Percentiles rank a stretch among this genome's conserved stretches.
phyloP scores from a whole-genome alignment of 1,284 basidiomycete species.

The Ustilago cynodontis region DNA sequence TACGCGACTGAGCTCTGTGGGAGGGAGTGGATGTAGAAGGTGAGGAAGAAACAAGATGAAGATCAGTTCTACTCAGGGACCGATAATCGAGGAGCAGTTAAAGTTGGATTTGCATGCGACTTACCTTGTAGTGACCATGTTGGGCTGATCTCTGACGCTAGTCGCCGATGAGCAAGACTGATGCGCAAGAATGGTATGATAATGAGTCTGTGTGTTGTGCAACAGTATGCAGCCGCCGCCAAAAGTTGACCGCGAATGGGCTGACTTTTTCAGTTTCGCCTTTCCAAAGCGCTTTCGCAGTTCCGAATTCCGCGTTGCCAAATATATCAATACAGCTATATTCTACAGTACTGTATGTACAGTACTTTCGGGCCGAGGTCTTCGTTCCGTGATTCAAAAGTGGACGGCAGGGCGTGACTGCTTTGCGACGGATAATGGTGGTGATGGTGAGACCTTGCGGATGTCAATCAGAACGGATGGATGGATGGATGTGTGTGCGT shows the following conservation, averaged over 20 bases:
- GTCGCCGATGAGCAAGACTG: conserved; percentile 1
- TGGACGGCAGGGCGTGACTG: not conserved
- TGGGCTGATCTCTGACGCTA: not conserved
- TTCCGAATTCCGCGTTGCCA: conserved; percentile 39
- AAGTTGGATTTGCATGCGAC: too few relatives aligned
- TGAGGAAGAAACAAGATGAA: not conserved
- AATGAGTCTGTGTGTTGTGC: conserved; percentile 13
- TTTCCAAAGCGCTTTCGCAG: not conserved
- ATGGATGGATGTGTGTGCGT: not conserved
- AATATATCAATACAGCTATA: conserved; percentile 4
- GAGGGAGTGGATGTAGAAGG: not conserved
- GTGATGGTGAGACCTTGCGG: not conserved
- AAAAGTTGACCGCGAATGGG: too few relatives aligned
- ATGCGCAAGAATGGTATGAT: conserved; percentile 5
- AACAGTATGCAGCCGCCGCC: too few relatives aligned
- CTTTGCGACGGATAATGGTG: conserved; percentile 5
- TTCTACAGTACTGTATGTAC: too few relatives aligned
- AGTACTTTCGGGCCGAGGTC: conserved; percentile 18
- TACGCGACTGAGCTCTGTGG: conserved; percentile 42
- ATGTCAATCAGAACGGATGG: conserved; percentile 9
- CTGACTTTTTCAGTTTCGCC: conserved; percentile 28
- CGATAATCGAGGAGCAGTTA: too few relatives aligned
- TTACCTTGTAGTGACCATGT: conserved; percentile 51
- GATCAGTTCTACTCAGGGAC: too few relatives aligned
- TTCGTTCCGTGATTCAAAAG: not conserved